Conservation (phyloP, 805 yeast genomes). For the Suhomyces sp. region DNA sequence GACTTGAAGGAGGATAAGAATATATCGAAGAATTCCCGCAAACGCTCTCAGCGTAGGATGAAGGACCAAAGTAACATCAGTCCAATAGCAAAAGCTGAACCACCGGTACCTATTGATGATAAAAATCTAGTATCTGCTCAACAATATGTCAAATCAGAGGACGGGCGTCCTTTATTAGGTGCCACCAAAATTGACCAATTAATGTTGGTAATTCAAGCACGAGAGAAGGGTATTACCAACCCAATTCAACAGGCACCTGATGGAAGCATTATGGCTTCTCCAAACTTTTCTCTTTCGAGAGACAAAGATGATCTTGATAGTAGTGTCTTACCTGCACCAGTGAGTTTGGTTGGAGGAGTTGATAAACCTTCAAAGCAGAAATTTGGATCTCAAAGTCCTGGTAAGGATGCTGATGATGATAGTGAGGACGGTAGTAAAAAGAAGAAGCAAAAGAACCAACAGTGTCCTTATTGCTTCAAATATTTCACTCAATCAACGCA, state of each 20-base stretch:
- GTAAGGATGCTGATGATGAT: conserved; percentile 17
- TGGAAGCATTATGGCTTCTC: conserved; percentile 61
- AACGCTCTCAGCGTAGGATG: too few relatives aligned
- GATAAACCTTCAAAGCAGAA: conserved; percentile 52
- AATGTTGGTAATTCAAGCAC: conserved; percentile 88
- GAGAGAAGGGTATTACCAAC: conserved; percentile 72
- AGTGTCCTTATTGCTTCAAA: conserved; percentile 76
- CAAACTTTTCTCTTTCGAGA: conserved; percentile 13
- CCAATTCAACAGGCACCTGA: conserved; percentile 64
- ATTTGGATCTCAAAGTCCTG: conserved; percentile 20
- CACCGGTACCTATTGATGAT: conserved; percentile 4
- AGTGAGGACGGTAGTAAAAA: conserved; percentile 19
- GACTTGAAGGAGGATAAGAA: too few relatives aligned
- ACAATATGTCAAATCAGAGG: conserved; percentile 50
- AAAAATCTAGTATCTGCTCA: conserved; percentile 45
- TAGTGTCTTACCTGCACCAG: conserved; percentile 52
- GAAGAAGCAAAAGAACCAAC: conserved; percentile 51
- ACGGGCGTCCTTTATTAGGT: conserved; percentile 71
- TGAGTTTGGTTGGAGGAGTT: conserved; percentile 75
- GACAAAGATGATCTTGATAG: conserved; percentile 27
- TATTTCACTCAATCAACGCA: conserved; percentile 88
- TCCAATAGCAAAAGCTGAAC: neutral
- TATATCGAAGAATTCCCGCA: too few relatives aligned
- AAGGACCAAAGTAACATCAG: neutral
- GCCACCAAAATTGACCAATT: conserved; percentile 88